These are phyloP conservation scores for Barnettozyma botsteinii DNA, from an alignment of 805 yeast genomes.

Conservation along the genomic window DNA sequence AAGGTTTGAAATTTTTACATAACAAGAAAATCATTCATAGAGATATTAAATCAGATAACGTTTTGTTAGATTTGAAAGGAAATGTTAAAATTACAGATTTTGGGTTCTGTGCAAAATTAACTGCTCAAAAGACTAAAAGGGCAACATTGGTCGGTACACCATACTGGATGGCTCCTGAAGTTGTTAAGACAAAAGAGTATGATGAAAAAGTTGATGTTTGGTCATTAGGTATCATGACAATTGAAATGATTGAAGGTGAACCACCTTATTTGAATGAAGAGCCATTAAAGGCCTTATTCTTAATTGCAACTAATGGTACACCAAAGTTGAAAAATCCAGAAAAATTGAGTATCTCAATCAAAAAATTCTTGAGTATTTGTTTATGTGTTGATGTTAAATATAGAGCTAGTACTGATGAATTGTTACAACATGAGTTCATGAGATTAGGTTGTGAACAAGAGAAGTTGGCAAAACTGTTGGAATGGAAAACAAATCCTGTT, in stretches of 20 bases:
- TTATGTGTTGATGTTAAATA: slow-evolving; percentile 89
- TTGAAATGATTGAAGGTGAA: slow-evolving; percentile 98
- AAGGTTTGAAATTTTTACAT: slow-evolving; percentile 89
- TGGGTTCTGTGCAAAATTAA: slow-evolving; percentile 93
- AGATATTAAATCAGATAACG: slow-evolving; percentile 95
- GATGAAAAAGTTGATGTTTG: slow-evolving; percentile 97
- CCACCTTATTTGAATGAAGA: slow-evolving; percentile 97
- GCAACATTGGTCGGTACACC: slow-evolving; percentile 99
- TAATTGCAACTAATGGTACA: slow-evolving; percentile 96
- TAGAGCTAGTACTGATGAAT: slow-evolving; percentile 86
- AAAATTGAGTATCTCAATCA: slow-evolving; percentile 68
- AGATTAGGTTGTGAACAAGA: slow-evolving; percentile 54
- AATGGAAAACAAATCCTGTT: slow-evolving; percentile 33
- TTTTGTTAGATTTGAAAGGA: slow-evolving; percentile 73
- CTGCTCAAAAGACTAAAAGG: slow-evolving; percentile 78
- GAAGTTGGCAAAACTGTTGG: slow-evolving; percentile 55
- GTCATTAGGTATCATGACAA: slow-evolving; percentile 97
- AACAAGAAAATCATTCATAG: slow-evolving; percentile 91
- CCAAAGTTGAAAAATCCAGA: slow-evolving; percentile 92
- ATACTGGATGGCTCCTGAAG: slow-evolving; percentile 99
- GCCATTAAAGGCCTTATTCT: slow-evolving; percentile 86
- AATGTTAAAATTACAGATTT: slow-evolving; percentile 94
- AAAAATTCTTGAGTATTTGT: slow-evolving; percentile 84
- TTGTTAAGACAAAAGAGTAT: slow-evolving; percentile 89
- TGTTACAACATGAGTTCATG: slow-evolving; percentile 70